Evolutionary conservation across 257 asterid genomes (phyloP), one percentile per base, ranked within the genome.

Genomic region (Asclepias syriaca): DNA sequence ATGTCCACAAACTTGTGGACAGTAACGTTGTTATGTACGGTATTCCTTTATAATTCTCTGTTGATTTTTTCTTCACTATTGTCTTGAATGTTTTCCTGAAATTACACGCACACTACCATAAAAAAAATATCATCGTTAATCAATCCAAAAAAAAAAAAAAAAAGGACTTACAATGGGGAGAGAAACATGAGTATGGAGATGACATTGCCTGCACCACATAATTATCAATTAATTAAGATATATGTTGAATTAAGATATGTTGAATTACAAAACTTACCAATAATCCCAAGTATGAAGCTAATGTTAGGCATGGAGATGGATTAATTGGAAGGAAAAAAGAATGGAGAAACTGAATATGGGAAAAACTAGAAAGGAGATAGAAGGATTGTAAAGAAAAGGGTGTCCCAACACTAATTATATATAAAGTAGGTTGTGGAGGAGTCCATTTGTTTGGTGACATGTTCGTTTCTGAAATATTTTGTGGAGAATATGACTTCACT

Each of bases 1-100:
- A 83, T 4, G 89, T 68, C 94, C 94, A 86, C 21, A 86, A 76
- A 67, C 91, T 81, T 11, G 89, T 84, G 81, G 88, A 81, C 67
- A 88, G 56, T 55, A 88, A 75, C 40, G 87, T 84, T 5, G 85
- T 79, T 29, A 84, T 78, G 40, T 88, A 88, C 0, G 91, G 89
- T 4, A 88, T 58, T 10, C 88, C 90, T 70, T 86, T 84, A 81
- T 79, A 88, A 72, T 83, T 72, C 77, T 88, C 91, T 15, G 88
- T 76, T 39, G 94, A 86, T 81, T 86, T 88, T 79, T 79, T 86
- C 79, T 49, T 75, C 46, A 80, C 75, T 19, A 86, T 81, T 56
- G 79, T 60, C 86, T 73, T 76, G 75, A 86, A 88, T 1, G 89
- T 72, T 69, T 83, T 82, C 58, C 93, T 87, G 78, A 45, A 71